A percentile compares a stretch with the other conserved stretches of the same genome.
These are phyloP conservation scores for Candida maltosa DNA, from an alignment of 805 yeast species.

Conservation along the genomic window DNA sequence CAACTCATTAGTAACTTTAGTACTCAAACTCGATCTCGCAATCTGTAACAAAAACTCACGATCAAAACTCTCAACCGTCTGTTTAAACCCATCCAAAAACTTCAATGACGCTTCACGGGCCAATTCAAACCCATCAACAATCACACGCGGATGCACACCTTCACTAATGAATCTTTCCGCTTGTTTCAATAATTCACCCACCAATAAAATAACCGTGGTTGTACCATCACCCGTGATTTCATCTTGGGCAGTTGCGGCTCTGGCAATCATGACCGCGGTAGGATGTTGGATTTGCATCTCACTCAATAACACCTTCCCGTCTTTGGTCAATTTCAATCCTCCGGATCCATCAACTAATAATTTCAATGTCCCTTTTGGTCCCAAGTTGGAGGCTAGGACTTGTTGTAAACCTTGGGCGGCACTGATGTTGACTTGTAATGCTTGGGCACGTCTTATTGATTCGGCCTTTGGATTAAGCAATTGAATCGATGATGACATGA, in stretches of 20 bases:
- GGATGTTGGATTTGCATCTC: slow-evolving; percentile 89
- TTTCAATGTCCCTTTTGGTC: slow-evolving; percentile 95
- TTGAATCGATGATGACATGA: slow-evolving; percentile 47
- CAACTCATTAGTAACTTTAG: slow-evolving; percentile 78
- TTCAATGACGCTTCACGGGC: slow-evolving; percentile 77
- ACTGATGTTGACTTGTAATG: slow-evolving; percentile 87
- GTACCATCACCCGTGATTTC: slow-evolving; percentile 99
- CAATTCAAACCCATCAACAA: slow-evolving; percentile 91
- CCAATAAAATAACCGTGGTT: slow-evolving; percentile 89
- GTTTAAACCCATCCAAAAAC: slow-evolving; percentile 66
- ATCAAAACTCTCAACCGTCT: slow-evolving; percentile 52
- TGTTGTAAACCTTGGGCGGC: slow-evolving; percentile 97
- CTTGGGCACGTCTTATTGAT: slow-evolving; percentile 92
- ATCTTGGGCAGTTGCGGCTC: slow-evolving; percentile 98
- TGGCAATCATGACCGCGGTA: slow-evolving; percentile 58
- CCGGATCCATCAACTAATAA: slow-evolving; percentile 98
- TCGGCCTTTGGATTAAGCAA: slow-evolving; percentile 96
- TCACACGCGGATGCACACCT: slow-evolving; percentile 93
- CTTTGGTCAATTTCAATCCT: slow-evolving; percentile 90
- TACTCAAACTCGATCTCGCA: slow-evolving; percentile 83
- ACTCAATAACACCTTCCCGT: slow-evolving; percentile 87
- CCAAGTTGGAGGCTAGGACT: slow-evolving; percentile 86
- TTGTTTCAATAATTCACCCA: slow-evolving; percentile 91
- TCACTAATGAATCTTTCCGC: slow-evolving; percentile 89
- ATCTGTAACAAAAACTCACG: slow-evolving; percentile 89